Evolutionary conservation across 2,329 filamentous ascomycete species (phyloP).

Genomic region (Aspergillus unguis): DNA sequence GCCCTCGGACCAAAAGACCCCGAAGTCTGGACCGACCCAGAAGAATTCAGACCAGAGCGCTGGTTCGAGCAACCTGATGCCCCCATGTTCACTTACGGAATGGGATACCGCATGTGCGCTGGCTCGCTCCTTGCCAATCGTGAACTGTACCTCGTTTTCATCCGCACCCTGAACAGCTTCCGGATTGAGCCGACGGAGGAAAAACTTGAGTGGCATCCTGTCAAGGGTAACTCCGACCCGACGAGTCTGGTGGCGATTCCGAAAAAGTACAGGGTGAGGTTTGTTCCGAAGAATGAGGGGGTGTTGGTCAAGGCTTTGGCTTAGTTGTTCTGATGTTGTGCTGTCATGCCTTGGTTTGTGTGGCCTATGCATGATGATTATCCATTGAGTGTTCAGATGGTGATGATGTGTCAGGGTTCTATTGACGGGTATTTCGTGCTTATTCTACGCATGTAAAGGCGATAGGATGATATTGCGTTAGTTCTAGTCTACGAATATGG

Average conservation of each 20-base stretch:
- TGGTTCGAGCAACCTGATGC: slow-evolving; percentile 64
- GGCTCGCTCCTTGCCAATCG: slow-evolving; percentile 62
- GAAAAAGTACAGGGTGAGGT: slow-evolving; percentile 55
- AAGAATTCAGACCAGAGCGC: slow-evolving; percentile 59
- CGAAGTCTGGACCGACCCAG: slow-evolving; percentile 57
- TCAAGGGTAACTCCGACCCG: slow-evolving; percentile 59
- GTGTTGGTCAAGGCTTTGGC: slow-evolving; percentile 44
- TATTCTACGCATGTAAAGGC: too few species aligned
- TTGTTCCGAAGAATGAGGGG: slow-evolving; percentile 54
- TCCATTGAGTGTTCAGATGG: too few species aligned
- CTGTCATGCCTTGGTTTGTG: not conserved
- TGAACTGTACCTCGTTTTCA: slow-evolving; percentile 63
- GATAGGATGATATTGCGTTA: too few species aligned
- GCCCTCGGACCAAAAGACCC: slow-evolving; percentile 39
- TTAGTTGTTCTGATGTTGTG: slow-evolving; percentile 12
- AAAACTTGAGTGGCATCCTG: slow-evolving; percentile 57
- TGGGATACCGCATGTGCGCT: slow-evolving; percentile 67
- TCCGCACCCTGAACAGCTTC: slow-evolving; percentile 61
- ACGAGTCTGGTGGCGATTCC: slow-evolving; percentile 62
- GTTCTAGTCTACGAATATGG: too few species aligned
- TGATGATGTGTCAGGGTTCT: too few species aligned
- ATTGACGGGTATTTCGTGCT: too few species aligned
- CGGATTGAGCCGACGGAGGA: slow-evolving; percentile 52
- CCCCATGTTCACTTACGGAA: slow-evolving; percentile 62
- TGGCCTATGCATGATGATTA: not conserved